These are phyloP conservation scores for Collybia sp. DNA, from an alignment of 768 basidiomycete genomes.

Conservation along the genomic window DNA sequence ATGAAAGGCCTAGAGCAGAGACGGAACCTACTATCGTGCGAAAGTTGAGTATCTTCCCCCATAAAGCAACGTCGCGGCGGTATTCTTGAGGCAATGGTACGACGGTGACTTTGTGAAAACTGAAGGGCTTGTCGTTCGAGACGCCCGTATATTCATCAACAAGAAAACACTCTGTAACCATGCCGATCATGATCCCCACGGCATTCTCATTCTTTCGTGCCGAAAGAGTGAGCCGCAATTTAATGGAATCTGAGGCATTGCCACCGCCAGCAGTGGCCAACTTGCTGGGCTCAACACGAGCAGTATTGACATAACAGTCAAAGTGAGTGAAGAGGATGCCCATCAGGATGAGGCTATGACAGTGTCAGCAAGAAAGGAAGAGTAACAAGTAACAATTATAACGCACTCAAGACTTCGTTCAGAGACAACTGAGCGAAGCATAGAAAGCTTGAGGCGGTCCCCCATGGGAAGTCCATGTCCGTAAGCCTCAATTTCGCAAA, in stretches of 20 bases:
- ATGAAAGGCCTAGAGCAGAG: background rate
- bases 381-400: no score
- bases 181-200: constrained; percentile 4
- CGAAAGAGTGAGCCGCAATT: background rate
- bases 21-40: background rate
- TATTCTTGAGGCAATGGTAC: constrained; percentile 4
- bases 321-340: constrained; percentile 1
- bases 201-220: constrained; percentile 1
- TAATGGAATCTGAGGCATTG: background rate
- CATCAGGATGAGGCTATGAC: background rate
- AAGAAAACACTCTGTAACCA: constrained; percentile 3
- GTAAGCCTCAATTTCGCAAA: no score
- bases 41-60: constrained; percentile 5
- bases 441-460: no score
- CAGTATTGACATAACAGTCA: constrained; percentile 1
- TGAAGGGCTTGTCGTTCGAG: background rate
- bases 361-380: background rate
- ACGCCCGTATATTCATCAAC: background rate
- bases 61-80: constrained; percentile 3
- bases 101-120: constrained; percentile 1
- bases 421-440: no score
- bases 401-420: no score
- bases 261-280: background rate
- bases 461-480: no score
- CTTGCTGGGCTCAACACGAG: background rate